Evolutionary conservation across 192 early-diverging fungal species (phyloP).

Genomic region (Funneliformis mosseae): DNA sequence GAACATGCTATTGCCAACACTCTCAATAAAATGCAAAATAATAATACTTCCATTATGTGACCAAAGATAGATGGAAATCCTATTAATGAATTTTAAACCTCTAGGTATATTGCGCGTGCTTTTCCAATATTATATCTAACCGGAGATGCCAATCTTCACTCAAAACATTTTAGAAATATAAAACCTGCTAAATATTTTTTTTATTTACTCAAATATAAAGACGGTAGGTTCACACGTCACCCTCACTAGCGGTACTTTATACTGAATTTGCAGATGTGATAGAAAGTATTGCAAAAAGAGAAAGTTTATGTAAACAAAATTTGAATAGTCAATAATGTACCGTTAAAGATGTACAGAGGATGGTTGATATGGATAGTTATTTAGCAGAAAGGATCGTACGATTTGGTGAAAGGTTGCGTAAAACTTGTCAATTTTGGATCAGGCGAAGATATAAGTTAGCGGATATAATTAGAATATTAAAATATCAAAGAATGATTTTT

Average conservation of each 20-base stretch:
- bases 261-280: conserved; percentile 5
- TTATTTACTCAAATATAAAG: background rate
- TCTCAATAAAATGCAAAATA: background rate
- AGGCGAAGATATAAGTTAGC: background rate
- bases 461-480: conserved; percentile 1
- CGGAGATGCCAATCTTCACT: background rate
- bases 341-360: background rate
- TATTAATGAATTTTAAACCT: background rate
- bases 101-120: background rate
- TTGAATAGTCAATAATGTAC: background rate
- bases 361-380: background rate
- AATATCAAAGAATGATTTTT: background rate
- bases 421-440: background rate
- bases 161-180: conserved; percentile 8
- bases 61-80: background rate
- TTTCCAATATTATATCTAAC: background rate
- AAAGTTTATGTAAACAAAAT: conserved; percentile 10
- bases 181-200: background rate
- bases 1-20: conserved; percentile 6
- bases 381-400: background rate
- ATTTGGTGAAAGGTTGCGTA: background rate
- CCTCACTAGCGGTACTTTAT: background rate
- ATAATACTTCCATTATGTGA: background rate
- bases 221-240: background rate
- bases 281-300: background rate